Evolutionary conservation across 345 rosid genomes (phyloP).

Genomic region (Acer yangbiense): DNA sequence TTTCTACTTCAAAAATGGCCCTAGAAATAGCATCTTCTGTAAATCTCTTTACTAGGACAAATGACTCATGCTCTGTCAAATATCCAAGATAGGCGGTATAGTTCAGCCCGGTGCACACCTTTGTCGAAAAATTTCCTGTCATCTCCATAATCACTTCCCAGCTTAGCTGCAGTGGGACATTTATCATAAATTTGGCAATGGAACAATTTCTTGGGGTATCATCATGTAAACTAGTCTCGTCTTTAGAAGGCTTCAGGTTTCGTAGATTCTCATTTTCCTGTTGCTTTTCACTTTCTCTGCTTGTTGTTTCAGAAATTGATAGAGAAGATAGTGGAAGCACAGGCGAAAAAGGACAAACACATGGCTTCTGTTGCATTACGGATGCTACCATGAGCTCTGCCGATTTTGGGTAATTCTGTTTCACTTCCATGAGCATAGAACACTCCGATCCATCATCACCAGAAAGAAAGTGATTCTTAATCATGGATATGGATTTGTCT

Average conservation of each 20-base stretch:
- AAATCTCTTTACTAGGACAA: conserved; percentile 30
- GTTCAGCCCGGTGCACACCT: conserved; percentile 1
- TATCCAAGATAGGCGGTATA: conserved; percentile 24
- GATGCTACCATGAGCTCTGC: conserved; percentile 25
- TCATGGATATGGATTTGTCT: conserved; percentile 19
- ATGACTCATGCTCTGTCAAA: conserved; percentile 1
- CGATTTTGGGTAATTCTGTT: conserved; percentile 25
- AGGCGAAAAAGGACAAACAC: not conserved
- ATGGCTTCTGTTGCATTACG: not conserved
- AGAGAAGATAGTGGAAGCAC: not conserved
- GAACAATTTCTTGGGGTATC: not conserved
- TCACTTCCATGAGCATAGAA: conserved; percentile 13
- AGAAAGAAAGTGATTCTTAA: not conserved
- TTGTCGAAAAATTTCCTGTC: conserved; percentile 29
- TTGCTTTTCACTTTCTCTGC: conserved; percentile 7
- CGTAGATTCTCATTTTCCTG: not conserved
- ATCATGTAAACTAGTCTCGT: not conserved
- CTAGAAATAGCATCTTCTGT: not conserved
- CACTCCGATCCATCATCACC: conserved; percentile 13
- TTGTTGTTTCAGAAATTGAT: not conserved
- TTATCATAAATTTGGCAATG: not conserved
- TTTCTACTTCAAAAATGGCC: conserved; percentile 37
- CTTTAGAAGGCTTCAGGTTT: not conserved
- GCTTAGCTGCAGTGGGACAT: conserved; percentile 34
- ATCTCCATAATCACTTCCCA: conserved; percentile 36